These are phyloP conservation scores for Albifimbria verrucaria DNA, from an alignment of 2,329 filamentous ascomycete genomes.

Conservation along the genomic window DNA sequence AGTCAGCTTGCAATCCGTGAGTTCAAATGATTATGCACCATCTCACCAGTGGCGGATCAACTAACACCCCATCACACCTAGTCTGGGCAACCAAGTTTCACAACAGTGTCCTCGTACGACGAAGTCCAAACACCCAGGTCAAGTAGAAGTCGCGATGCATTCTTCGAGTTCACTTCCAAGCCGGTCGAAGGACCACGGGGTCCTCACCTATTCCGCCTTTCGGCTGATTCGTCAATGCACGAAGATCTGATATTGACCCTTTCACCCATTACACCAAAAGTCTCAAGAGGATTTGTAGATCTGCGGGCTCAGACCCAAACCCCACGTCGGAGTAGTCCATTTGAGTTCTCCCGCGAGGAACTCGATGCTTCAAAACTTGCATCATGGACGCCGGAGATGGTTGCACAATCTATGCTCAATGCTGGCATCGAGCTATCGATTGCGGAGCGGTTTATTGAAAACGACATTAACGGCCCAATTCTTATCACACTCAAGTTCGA, in stretches of 20 bases:
- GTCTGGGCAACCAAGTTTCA: constrained; percentile 72
- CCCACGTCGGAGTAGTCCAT: constrained; percentile 44
- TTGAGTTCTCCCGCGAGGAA: constrained; percentile 53
- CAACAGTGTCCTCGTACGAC: constrained; percentile 83
- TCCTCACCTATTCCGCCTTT: constrained; percentile 80
- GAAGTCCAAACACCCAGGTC: constrained; percentile 77
- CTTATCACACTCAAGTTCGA: constrained; percentile 90
- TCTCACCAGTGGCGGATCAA: too few species aligned
- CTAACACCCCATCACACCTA: constrained; percentile 36
- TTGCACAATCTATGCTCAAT: constrained; percentile 83
- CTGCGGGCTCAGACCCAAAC: constrained; percentile 19
- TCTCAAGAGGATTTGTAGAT: constrained; percentile 33
- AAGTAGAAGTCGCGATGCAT: constrained; percentile 56
- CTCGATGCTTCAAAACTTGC: constrained; percentile 59
- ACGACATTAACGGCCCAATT: constrained; percentile 88
- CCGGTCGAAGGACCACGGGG: constrained; percentile 77
- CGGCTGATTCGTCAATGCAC: constrained; percentile 46
- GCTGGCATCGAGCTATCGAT: constrained; percentile 73
- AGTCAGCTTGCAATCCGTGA: constrained; percentile 68
- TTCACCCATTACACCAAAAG: constrained; percentile 70
- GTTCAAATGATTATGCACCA: constrained; percentile 25
- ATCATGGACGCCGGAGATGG: constrained; percentile 70
- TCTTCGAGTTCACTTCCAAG: constrained; percentile 59
- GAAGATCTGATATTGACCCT: constrained; percentile 59
- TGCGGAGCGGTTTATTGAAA: constrained; percentile 81